Base-by-base conservation (phyloP, 371 early-diverging fungal genomes). In the Entomophthora muscae region DNA sequence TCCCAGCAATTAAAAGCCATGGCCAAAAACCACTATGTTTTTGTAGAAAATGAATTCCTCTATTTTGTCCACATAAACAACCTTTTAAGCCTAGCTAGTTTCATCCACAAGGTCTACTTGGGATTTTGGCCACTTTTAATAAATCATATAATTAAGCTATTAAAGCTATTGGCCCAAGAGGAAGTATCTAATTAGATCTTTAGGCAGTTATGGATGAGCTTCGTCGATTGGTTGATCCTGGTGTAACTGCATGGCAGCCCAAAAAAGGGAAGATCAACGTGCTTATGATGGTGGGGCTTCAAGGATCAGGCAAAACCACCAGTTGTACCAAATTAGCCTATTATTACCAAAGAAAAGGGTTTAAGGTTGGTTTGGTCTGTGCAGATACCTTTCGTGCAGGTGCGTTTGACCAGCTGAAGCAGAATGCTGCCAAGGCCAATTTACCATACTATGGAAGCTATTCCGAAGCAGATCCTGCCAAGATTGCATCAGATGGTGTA, bases 351-450 rank as follows among this genome's bases (percentile, higher is more conserved):
- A 84, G 94, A 64, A 95, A 97, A 76, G 98, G 98, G 0, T 97
- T 90, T 84, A 98, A 97, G 71, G 89, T 88, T 0, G 93, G 93
- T 13, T 75, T 99, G 56, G 98, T 99, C 1, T 98, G 99, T 75
- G 93, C 99, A 1, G 99, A 99, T 75, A 99, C 99, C 3, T 99
- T 98, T 75, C 90, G 99, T 75, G 99, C 99, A 59, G 99, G 99
- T 76, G 99, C 99, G 3, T 99, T 96, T 75, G 99, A 98, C 78
- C 99, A 99, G 78, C 81, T 99, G 66, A 95, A 93, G 74, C 99
- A 99, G 70, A 99, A 99, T 70, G 98, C 99, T 2, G 85, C 92
- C 27, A 93, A 95, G 69, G 98, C 98, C 24, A 94, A 97, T 69
- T 92, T 99, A 53, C 98, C 98, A 55, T 98, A 87, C 73, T 99